Conservation (phyloP, 2,329 filamentous ascomycete genomes). For the Emydomyces testavorans region DNA sequence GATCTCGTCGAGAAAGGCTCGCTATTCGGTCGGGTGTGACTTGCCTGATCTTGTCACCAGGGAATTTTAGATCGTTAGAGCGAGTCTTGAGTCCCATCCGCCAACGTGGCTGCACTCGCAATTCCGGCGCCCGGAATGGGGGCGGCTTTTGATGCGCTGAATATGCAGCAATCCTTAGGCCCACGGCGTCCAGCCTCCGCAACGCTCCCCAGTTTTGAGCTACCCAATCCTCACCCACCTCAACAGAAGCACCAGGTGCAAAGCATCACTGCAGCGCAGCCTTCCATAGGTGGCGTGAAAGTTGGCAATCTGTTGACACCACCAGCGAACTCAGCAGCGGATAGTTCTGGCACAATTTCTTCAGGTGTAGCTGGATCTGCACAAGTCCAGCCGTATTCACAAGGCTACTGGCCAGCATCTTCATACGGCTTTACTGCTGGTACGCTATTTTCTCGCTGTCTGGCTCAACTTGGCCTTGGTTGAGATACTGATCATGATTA, state of each 20-base stretch:
- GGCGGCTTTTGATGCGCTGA: constrained; percentile 49
- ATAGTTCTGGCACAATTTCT: constrained; percentile 38
- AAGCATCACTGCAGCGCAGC: constrained; percentile 34
- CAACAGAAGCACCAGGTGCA: constrained; percentile 41
- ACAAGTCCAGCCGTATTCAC: constrained; percentile 37
- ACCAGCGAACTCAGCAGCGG: constrained; percentile 45
- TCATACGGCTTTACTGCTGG: constrained; percentile 44
- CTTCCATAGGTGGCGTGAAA: constrained; percentile 41
- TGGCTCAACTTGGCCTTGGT: not conserved
- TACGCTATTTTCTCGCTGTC: constrained; percentile 15
- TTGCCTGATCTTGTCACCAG: not conserved
- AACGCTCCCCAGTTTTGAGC: constrained; percentile 56
- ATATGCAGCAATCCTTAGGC: constrained; percentile 54
- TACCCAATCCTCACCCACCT: constrained; percentile 49
- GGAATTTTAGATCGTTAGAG: not conserved
- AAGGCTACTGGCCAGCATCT: constrained; percentile 50
- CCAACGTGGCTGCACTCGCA: constrained; percentile 51
- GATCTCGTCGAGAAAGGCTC: too few relatives aligned
- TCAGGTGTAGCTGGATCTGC: constrained; percentile 15
- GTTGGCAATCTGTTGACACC: constrained; percentile 54
- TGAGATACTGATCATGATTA: constrained; percentile 34
- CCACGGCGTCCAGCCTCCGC: constrained; percentile 59
- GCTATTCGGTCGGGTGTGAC: not conserved
- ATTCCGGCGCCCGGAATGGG: constrained; percentile 52
- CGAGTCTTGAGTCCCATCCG: not conserved